Evolutionary conservation across 2,329 filamentous ascomycete genomes (phyloP), one percentile per base, ranked within the genome.

Genomic region (Aspergillus novofumigatus): DNA sequence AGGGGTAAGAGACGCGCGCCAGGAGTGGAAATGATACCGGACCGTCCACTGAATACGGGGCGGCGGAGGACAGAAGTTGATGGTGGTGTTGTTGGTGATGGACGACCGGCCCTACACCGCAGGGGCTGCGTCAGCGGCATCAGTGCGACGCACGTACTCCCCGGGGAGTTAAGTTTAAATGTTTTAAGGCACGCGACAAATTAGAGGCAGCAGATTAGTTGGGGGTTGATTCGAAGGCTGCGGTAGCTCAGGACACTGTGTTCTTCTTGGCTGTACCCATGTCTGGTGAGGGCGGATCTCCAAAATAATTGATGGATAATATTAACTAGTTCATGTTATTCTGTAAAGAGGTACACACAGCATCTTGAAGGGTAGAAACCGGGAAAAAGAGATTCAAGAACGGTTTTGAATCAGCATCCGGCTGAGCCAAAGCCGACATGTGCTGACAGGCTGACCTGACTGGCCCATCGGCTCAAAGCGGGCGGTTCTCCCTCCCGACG

Each of bases 61-160:
- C 59, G 54, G 52, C 62, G 57, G 57, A 62, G 54, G 52, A 52
- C 44, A 93, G 11, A 47, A 23, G 90, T 71, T 91, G 87, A 68
- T 92, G 89, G 61, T 52, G 55, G 51, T 52, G 56, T 47, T 61
- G 62, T 52, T 59, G 63, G 48, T 59, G 59, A 59, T 35, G 29
- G 50, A 64, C 67, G 51, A 69, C 70, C 69, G 67, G 64, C 69
- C 69, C 71, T 72, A 67, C 70, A 71, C 64, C 67, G 66, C 70
- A 73, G 68, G 69, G 69, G 69, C 64, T 72, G 70, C 68, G 70
- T 73, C 69, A 73, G 71, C 67, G 64, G 64, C 66, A 68, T 69
- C 60, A 60, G 59, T 61, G 61, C 60, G 32, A 49, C 17, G 23
- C 29, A 41, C 20, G 17, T 23, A 28, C 32, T 6, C 21, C 8